These are phyloP conservation scores for apple (Malus domestica) DNA, from an alignment of 306 rosid genomes.

Conservation along the genomic window DNA sequence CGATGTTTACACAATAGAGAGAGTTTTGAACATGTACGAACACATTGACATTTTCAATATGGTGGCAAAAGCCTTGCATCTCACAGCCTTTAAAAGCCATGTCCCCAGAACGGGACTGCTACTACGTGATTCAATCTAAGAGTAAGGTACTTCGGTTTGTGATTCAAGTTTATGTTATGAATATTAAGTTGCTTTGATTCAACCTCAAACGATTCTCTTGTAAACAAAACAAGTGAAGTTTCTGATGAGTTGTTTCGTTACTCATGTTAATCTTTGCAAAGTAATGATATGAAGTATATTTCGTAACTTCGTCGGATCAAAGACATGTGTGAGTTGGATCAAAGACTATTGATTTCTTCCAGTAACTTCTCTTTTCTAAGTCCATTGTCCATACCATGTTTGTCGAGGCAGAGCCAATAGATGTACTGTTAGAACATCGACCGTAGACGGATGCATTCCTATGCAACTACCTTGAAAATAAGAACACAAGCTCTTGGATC, in stretches of 20 bases:
- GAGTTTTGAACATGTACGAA: background rate
- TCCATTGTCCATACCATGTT: constrained; percentile 67
- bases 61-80: background rate
- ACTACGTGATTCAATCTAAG: too few species aligned
- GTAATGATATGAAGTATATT: too few species aligned
- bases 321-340: too few species aligned
- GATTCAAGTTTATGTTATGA: too few species aligned
- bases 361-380: constrained; percentile 51
- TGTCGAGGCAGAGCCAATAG: constrained; percentile 59
- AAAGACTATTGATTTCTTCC: constrained; percentile 38
- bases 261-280: too few species aligned
- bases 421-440: constrained; percentile 74
- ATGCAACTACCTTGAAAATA: constrained; percentile 55
- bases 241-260: too few species aligned
- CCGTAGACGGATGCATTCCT: constrained; percentile 66
- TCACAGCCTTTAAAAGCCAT: background rate
- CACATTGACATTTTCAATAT: background rate
- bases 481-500: constrained; percentile 35
- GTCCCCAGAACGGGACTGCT: background rate
- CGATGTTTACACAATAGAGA: too few species aligned
- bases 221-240: too few species aligned
- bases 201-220: too few species aligned
- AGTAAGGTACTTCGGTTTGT: too few species aligned
- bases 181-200: too few species aligned
- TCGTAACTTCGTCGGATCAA: too few species aligned